Evolutionary conservation across 2,329 filamentous ascomycete genomes (phyloP).

Genomic region (Xylaria sp.): DNA sequence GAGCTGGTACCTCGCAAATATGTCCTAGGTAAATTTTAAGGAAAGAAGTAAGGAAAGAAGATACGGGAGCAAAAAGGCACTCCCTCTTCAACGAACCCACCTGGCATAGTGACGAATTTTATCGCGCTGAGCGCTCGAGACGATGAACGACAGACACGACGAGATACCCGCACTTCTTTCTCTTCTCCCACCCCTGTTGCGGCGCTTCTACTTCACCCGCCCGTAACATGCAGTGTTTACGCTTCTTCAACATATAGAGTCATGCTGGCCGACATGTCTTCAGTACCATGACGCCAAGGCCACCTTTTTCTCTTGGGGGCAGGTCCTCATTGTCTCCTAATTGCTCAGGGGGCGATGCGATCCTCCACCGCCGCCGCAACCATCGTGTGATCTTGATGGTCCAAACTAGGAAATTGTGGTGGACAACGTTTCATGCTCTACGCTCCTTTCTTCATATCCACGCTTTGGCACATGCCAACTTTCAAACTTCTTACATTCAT

Average conservation of each 20-base stretch:
- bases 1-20: conserved; percentile 49
- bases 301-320: neutral
- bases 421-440: conserved; percentile 7
- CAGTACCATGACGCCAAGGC: neutral
- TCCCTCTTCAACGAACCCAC: conserved; percentile 17
- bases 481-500: conserved; percentile 31
- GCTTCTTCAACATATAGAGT: conserved; percentile 24
- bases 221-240: conserved; percentile 28
- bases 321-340: neutral
- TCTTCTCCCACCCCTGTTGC: conserved; percentile 31
- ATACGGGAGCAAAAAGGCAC: conserved; percentile 25
- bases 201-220: conserved; percentile 11
- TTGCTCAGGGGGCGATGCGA: neutral
- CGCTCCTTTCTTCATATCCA: neutral
- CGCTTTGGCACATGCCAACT: conserved; percentile 9
- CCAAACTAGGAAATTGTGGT: conserved; percentile 19
- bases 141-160: conserved; percentile 45
- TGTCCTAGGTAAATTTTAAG: conserved; percentile 51
- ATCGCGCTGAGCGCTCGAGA: conserved; percentile 48
- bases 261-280: conserved; percentile 4
- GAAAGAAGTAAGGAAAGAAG: neutral
- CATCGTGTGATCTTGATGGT: conserved; percentile 9
- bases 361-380: neutral
- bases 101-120: conserved; percentile 34
- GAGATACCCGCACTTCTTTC: conserved; percentile 43